Conservation (phyloP, 441 rosid species). For the Raphanus hybrid region DNA sequence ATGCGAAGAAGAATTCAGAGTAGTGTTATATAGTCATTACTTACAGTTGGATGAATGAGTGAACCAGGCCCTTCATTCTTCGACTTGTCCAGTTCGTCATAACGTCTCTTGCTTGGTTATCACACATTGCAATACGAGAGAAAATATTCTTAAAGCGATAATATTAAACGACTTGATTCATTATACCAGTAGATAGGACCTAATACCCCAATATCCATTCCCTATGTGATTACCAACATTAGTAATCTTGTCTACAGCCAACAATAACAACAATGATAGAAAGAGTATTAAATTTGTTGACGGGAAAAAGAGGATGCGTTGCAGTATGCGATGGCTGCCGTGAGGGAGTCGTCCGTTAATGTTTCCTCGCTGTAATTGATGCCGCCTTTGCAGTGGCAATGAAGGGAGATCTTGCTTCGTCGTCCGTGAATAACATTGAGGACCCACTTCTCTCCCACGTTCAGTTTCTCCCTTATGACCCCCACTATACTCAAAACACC, state of each 20-base stretch:
- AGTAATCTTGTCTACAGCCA: not conserved
- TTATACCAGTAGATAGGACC: not conserved
- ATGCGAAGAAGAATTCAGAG: too few species aligned
- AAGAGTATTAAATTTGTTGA: slow-evolving; percentile 8
- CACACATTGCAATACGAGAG: not conserved
- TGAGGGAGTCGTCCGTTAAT: slow-evolving; percentile 33
- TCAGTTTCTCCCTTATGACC: slow-evolving; percentile 39
- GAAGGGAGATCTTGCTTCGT: slow-evolving; percentile 31
- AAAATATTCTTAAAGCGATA: not conserved
- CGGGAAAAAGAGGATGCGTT: slow-evolving; percentile 31
- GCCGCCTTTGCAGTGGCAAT: slow-evolving; percentile 9
- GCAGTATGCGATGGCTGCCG: slow-evolving; percentile 41
- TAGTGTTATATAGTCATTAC: too few species aligned
- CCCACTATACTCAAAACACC: slow-evolving; percentile 35
- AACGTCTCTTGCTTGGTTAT: too few species aligned
- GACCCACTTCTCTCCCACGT: slow-evolving; percentile 39
- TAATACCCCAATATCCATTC: not conserved
- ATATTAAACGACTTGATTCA: not conserved
- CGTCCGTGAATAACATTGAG: slow-evolving; percentile 29
- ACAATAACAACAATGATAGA: not conserved
- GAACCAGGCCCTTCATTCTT: too few species aligned
- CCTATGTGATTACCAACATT: not conserved
- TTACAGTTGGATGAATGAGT: too few species aligned
- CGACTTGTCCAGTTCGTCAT: too few species aligned
- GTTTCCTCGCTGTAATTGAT: slow-evolving; percentile 11